These are phyloP conservation scores for Fusarium nematophilum DNA, from an alignment of 2,329 filamentous ascomycete genomes.

Conservation along the genomic window DNA sequence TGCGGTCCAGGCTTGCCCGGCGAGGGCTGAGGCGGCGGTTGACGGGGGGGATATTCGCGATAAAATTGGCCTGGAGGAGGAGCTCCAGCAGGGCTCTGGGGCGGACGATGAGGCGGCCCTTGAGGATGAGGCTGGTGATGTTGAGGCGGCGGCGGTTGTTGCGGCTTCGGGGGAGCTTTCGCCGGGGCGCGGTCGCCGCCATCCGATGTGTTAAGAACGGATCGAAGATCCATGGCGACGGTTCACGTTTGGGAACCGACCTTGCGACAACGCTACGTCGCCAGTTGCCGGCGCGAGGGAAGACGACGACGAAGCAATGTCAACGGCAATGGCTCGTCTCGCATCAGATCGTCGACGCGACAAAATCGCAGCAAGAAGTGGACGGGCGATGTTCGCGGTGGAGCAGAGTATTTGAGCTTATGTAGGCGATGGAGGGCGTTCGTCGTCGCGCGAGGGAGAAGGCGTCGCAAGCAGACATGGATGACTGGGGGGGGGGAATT, in stretches of 20 bases:
- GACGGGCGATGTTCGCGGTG: constrained; percentile 11
- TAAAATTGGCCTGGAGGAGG: constrained; percentile 53
- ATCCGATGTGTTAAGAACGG: constrained; percentile 66
- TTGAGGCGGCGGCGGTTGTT: constrained; percentile 48
- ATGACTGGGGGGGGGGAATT: constrained; percentile 40
- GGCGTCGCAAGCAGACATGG: constrained; percentile 45
- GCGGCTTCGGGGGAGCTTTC: constrained; percentile 48
- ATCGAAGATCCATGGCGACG: constrained; percentile 61
- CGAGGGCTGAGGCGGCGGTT: constrained; percentile 60
- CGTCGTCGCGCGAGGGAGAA: constrained; percentile 41
- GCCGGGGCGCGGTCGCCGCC: constrained; percentile 53
- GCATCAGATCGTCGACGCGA: constrained; percentile 39
- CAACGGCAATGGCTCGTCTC: constrained; percentile 30
- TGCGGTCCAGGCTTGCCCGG: constrained; percentile 58
- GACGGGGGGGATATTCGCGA: constrained; percentile 60
- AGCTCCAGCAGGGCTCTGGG: constrained; percentile 52
- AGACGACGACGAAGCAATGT: constrained; percentile 36
- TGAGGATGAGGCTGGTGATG: constrained; percentile 50
- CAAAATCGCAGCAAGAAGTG: constrained; percentile 15
- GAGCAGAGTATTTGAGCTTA: constrained; percentile 2
- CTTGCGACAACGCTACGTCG: constrained; percentile 32
- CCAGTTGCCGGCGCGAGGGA: constrained; percentile 28
- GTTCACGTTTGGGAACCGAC: constrained; percentile 14
- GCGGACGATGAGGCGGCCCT: constrained; percentile 56
- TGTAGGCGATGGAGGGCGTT: constrained; percentile 32